These are phyloP conservation scores for Calocybe gangraenosa DNA, from an alignment of 768 basidiomycete species.

Conservation along the genomic window DNA sequence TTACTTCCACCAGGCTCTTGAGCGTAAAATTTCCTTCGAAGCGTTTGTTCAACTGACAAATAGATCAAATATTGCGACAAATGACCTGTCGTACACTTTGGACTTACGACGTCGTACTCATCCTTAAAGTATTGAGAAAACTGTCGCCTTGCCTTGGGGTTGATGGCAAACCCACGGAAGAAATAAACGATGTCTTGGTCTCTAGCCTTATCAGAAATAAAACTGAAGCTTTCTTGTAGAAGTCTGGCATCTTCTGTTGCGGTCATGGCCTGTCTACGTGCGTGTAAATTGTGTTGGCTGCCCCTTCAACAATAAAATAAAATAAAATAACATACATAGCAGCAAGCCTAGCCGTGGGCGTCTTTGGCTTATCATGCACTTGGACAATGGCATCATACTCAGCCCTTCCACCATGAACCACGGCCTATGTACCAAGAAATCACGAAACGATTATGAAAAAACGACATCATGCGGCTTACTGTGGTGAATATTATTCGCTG, in stretches of 20 bases:
- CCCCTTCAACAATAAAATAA: neutral
- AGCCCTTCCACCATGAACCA: constrained; percentile 63
- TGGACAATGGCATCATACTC: constrained; percentile 74
- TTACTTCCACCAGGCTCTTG: constrained; percentile 47
- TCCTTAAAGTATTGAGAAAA: constrained; percentile 63
- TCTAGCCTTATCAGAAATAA: constrained; percentile 49
- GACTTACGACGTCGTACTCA: constrained; percentile 59
- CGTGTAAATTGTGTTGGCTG: constrained; percentile 6
- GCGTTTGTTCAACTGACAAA: constrained; percentile 53
- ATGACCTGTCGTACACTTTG: neutral
- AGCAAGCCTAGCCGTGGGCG: constrained; percentile 66
- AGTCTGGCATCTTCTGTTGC: constrained; percentile 52
- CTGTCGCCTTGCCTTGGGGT: constrained; percentile 49
- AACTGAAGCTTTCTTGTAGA: constrained; percentile 57
- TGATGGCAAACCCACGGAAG: constrained; percentile 53
- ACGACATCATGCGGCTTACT: constrained; percentile 31
- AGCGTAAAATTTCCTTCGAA: constrained; percentile 69
- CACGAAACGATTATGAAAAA: constrained; percentile 2
- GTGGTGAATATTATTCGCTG: constrained; percentile 48
- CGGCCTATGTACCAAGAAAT: constrained; percentile 40
- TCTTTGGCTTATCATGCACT: constrained; percentile 68
- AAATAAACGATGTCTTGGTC: constrained; percentile 65
- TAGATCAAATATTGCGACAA: neutral
- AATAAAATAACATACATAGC: constrained; percentile 50
- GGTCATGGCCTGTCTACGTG: constrained; percentile 59